phyloP scores from a whole-genome alignment of 495 filamentous ascomycete genomes.

The Hypomontagnella monticulosa region DNA sequence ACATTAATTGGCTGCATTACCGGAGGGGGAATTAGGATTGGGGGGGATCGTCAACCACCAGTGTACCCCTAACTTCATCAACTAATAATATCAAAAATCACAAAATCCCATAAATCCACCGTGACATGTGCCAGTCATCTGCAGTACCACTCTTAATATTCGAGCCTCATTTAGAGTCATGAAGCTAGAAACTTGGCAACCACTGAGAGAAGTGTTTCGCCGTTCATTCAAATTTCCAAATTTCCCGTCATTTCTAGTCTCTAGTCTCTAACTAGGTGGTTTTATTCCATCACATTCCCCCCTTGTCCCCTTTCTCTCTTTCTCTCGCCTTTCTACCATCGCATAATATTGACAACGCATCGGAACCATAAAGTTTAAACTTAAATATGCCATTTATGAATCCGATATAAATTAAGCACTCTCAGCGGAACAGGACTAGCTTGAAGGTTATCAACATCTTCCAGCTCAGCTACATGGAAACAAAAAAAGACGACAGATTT shows the following conservation, averaged over 20 bases:
- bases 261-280: constrained; percentile 4
- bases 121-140: constrained; percentile 30
- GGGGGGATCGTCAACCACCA: too few relatives aligned
- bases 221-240: constrained; percentile 28
- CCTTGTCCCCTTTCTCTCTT: constrained; percentile 1
- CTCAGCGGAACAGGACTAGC: too few relatives aligned
- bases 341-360: constrained; percentile 26
- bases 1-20: constrained; percentile 18
- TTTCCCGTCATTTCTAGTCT: not conserved
- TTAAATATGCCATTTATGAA: not conserved
- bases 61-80: not conserved
- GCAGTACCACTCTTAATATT: constrained; percentile 26
- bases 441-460: too few relatives aligned
- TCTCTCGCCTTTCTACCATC: constrained; percentile 1
- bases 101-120: constrained; percentile 17
- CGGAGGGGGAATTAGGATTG: too few relatives aligned
- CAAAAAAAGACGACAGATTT: too few relatives aligned
- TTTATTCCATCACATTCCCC: constrained; percentile 4
- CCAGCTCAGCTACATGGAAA: too few relatives aligned
- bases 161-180: constrained; percentile 34
- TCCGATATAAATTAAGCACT: too few relatives aligned
- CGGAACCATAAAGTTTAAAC: constrained; percentile 10
- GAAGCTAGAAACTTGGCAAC: constrained; percentile 34
- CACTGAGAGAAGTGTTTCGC: constrained; percentile 21
- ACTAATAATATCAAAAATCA: constrained; percentile 1